Evolutionary conservation across 192 early-diverging fungal genomes (phyloP), one percentile per base, ranked within the genome.

Genomic region (Backusella liffmaniae): DNA sequence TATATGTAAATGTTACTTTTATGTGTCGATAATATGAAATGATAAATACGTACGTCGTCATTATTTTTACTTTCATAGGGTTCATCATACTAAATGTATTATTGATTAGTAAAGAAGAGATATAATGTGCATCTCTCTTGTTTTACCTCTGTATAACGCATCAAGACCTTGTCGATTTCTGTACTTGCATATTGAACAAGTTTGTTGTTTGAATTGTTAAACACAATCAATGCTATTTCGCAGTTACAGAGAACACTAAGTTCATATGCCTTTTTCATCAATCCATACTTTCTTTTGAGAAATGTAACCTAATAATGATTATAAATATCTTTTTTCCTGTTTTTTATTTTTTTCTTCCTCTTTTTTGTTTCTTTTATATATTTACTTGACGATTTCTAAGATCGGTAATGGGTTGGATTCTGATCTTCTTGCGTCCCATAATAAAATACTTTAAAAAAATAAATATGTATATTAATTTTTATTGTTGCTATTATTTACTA

Each of bases 181-280:
- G 91, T 90, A 29, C 91, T 93, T 0, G 95, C 90, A 79, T 96
- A 98, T 81, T 97, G 95, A 53, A 96, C 92, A 12, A 98, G 88
- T 80, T 97, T 97, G 85, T 96, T 94, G 73, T 94, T 94, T 32
- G 90, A 90, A 84, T 92, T 96, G 44, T 73, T 73, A 84, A 98
- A 97, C 73, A 98, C 94, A 69, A 98, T 93, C 26, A 98, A 88
- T 10, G 93, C 96, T 35, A 98, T 95, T 79, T 98, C 94, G 85
- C 95, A 96, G 79, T 93, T 94, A 86, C 96, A 98, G 10, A 98
- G 88, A 16, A 97, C 94, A 71, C 90, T 92, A 41, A 98, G 91
- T 81, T 98, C 96, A 83, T 95, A 95, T 0, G 96, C 96, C 84
- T 98, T 98, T 79, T 98, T 98, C 90, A 97, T 93, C 66, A 98